A percentile compares a stretch with the other conserved stretches of the same genome.
Conservation (phyloP, 2,329 filamentous ascomycete species). For the Sphaerulina populicola region DNA sequence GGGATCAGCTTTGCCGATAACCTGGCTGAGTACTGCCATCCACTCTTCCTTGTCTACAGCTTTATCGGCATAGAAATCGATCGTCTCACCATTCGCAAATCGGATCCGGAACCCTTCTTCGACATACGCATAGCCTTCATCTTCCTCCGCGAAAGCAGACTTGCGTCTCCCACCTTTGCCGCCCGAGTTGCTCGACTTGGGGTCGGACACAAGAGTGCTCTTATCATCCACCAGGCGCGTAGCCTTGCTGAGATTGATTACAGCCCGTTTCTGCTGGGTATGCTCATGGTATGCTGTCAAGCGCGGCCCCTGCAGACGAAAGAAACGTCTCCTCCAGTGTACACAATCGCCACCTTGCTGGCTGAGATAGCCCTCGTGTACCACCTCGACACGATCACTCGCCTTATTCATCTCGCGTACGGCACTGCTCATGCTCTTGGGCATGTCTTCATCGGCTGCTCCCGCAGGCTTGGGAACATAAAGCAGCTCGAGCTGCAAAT, state of each 20-base stretch:
- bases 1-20: conserved; percentile 49
- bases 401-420: conserved; percentile 88
- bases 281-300: conserved; percentile 94
- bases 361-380: conserved; percentile 79
- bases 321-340: conserved; percentile 98
- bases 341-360: conserved; percentile 98
- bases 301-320: conserved; percentile 84
- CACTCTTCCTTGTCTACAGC: conserved; percentile 81
- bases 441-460: conserved; percentile 87
- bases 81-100: conserved; percentile 95
- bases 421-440: conserved; percentile 97
- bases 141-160: conserved; percentile 93
- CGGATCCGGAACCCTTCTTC: conserved; percentile 98
- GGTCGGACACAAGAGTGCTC: conserved; percentile 70
- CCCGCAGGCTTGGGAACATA: conserved; percentile 91
- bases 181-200: conserved; percentile 57
- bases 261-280: conserved; percentile 88
- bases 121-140: conserved; percentile 99
- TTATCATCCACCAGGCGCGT: conserved; percentile 90
- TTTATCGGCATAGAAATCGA: conserved; percentile 95
- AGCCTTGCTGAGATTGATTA: conserved; percentile 91
- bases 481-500: conserved; percentile 84
- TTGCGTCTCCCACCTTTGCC: conserved; percentile 55
- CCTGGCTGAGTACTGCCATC: conserved; percentile 80
- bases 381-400: conserved; percentile 65